phyloP scores from a whole-genome alignment of 1,284 basidiomycete genomes.

The Cryptococcus amylolentus region DNA sequence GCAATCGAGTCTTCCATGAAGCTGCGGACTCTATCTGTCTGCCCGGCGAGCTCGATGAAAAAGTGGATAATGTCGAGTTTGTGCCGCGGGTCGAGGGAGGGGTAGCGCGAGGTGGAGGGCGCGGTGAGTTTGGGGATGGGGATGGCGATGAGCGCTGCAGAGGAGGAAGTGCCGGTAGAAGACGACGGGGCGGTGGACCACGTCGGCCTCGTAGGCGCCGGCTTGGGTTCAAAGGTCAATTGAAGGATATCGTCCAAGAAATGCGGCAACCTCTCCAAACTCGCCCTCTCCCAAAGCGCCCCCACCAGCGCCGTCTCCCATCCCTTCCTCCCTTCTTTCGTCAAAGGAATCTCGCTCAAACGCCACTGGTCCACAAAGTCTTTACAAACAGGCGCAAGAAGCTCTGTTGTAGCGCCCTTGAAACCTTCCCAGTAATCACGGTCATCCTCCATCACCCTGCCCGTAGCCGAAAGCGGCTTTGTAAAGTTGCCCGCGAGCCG shows the following conservation, averaged over 20 bases:
- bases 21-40: conserved; percentile 78
- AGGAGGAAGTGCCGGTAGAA: conserved; percentile 39
- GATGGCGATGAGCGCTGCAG: background rate
- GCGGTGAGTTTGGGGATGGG: conserved; percentile 36
- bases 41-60: conserved; percentile 82
- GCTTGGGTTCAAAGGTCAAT: conserved; percentile 61
- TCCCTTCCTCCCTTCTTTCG: conserved; percentile 43
- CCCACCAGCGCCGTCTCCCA: conserved; percentile 83
- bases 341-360: conserved; percentile 29
- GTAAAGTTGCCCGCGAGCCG: conserved; percentile 49
- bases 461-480: conserved; percentile 29
- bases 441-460: conserved; percentile 26
- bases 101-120: conserved; percentile 65
- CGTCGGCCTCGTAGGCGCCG: conserved; percentile 44
- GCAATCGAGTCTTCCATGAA: conserved; percentile 89
- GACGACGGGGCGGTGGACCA: conserved; percentile 44
- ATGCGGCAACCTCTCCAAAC: conserved; percentile 65
- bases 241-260: conserved; percentile 71
- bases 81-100: conserved; percentile 66
- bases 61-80: conserved; percentile 82
- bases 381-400: conserved; percentile 36
- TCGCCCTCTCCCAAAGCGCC: conserved; percentile 86
- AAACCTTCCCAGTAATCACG: conserved; percentile 47
- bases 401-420: conserved; percentile 46
- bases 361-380: conserved; percentile 33